Conservation (phyloP, 1,284 basidiomycete genomes). For the Papiliotrema fonsecae region DNA sequence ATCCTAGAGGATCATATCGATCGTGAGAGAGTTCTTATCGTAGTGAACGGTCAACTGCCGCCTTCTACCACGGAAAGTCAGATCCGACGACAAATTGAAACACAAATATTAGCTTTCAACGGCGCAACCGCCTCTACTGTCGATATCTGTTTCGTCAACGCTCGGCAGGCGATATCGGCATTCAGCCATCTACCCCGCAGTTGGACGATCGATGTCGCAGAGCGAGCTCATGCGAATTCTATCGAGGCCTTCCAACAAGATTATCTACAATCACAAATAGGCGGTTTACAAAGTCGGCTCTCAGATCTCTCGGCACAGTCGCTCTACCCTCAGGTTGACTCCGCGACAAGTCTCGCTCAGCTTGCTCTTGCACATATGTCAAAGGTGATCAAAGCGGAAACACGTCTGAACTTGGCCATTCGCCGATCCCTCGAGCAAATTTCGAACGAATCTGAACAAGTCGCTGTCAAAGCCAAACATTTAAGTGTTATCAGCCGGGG, state of each 20-base stretch:
- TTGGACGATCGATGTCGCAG: too few relatives aligned
- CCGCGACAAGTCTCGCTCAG: constrained; percentile 15
- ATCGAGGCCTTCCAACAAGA: constrained; percentile 36
- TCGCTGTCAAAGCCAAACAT: constrained; percentile 26
- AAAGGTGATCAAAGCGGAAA: constrained; percentile 21
- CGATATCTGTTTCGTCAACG: too few relatives aligned
- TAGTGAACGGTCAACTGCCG: constrained; percentile 36
- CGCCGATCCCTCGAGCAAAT: background rate
- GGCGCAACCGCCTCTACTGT: background rate
- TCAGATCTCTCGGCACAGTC: background rate
- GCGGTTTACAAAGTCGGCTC: constrained; percentile 18
- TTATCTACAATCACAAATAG: constrained; percentile 37
- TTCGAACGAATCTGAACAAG: constrained; percentile 12
- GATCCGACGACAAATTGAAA: constrained; percentile 3
- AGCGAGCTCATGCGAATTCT: constrained; percentile 15
- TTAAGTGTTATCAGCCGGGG: constrained; percentile 28
- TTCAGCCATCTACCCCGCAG: too few relatives aligned
- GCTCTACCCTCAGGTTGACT: constrained; percentile 1
- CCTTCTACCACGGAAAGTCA: constrained; percentile 12
- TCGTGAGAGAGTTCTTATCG: constrained; percentile 10
- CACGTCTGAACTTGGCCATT: constrained; percentile 4
- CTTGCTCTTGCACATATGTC: constrained; percentile 24
- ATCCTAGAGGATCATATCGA: constrained; percentile 29
- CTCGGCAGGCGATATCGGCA: too few relatives aligned
- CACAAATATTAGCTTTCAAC: background rate